Evolutionary conservation across 2,329 filamentous ascomycete genomes (phyloP).

Genomic region (Claviceps pusilla): DNA sequence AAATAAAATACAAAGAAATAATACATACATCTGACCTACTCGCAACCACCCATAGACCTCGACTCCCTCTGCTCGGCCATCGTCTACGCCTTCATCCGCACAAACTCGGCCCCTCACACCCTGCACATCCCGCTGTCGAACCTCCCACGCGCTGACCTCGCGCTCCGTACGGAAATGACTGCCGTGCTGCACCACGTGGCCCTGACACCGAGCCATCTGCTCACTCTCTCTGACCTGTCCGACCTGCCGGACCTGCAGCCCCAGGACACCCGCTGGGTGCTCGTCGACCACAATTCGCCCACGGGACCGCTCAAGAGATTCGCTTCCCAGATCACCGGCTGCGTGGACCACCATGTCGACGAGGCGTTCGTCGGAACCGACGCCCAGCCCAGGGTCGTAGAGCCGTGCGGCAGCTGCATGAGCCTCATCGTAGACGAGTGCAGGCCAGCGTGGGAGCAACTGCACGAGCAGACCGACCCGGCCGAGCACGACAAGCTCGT

Average conservation of each 20-base stretch:
- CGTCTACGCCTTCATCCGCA: conserved; percentile 59
- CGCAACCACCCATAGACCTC: conserved; percentile 40
- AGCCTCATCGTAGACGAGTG: conserved; percentile 52
- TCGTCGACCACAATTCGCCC: conserved; percentile 68
- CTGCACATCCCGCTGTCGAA: conserved; percentile 62
- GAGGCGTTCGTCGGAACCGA: conserved; percentile 38
- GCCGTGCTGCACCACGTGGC: conserved; percentile 48
- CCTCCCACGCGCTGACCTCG: conserved; percentile 51
- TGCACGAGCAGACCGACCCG: conserved; percentile 13
- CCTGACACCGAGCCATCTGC: conserved; percentile 43
- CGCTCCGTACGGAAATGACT: conserved; percentile 56
- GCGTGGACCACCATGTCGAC: conserved; percentile 69
- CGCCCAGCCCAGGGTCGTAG: conserved; percentile 43
- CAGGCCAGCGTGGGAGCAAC: conserved; percentile 39
- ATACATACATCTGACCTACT: not conserved
- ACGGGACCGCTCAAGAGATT: conserved; percentile 46
- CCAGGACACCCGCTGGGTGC: conserved; percentile 49
- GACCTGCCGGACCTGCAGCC: conserved; percentile 32
- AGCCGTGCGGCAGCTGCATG: conserved; percentile 56
- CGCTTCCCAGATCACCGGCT: conserved; percentile 39
- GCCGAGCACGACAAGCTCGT: conserved; percentile 43
- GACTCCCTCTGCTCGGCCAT: conserved; percentile 66
- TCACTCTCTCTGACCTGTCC: conserved; percentile 42
- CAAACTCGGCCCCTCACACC: conserved; percentile 35
- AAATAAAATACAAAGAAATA: not conserved